Evolutionary conservation across 257 asterid species (phyloP).

Genomic region (Solanum sparsipilum): DNA sequence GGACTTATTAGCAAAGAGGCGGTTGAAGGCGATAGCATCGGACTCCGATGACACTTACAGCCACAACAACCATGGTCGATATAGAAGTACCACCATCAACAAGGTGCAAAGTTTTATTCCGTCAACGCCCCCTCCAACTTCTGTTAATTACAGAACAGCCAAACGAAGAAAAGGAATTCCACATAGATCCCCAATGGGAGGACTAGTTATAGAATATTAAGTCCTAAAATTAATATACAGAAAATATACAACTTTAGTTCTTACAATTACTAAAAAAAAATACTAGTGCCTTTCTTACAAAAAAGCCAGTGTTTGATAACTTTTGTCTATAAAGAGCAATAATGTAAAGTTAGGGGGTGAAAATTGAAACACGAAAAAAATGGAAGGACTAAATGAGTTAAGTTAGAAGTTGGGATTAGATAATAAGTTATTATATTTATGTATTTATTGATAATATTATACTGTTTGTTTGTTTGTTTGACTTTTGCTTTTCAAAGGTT

Average conservation of each 20-base stretch:
- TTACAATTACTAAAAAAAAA: not conserved
- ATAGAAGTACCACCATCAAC: not conserved
- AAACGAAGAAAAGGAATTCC: conserved; percentile 28
- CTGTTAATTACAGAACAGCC: conserved; percentile 13
- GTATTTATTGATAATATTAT: not conserved
- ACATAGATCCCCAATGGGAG: conserved; percentile 29
- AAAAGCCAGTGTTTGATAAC: not conserved
- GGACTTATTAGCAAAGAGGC: not conserved
- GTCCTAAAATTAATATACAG: not conserved
- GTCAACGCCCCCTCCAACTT: conserved; percentile 22
- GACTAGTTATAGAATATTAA: conserved; percentile 13
- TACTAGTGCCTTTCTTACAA: not conserved
- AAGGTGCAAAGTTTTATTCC: conserved; percentile 18
- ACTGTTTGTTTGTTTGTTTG: not conserved
- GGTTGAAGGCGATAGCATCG: not conserved
- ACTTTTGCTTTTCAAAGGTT: not conserved
- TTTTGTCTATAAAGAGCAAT: not conserved
- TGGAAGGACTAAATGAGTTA: not conserved
- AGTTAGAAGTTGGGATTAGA: not conserved
- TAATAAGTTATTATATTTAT: not conserved
- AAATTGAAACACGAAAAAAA: not conserved
- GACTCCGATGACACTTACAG: conserved; percentile 12
- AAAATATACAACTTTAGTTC: not conserved
- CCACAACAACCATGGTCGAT: conserved; percentile 1
- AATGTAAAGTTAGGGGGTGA: not conserved